Base-by-base conservation (phyloP, 2,329 filamentous ascomycete genomes). In the Ophiostoma triangulosporum region DNA sequence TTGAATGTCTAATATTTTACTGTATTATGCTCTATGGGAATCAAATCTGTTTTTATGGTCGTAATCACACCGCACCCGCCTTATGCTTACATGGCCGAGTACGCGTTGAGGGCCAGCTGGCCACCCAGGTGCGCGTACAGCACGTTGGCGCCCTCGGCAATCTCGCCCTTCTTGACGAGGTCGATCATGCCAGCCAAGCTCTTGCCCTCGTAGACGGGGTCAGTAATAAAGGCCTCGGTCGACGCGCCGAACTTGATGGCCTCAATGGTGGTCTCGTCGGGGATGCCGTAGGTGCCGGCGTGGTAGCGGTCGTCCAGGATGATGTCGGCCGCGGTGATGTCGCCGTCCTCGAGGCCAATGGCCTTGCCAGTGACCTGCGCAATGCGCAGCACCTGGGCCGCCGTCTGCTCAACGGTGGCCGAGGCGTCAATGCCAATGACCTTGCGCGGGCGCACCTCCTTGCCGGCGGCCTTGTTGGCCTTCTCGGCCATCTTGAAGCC, bases 181-280 rank as follows among this genome's bases (percentile, higher is more conserved):
- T 82, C 81, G 59, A 86, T 77, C 81, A 87, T 75, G 0, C 83
- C 84, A 4, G 82, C 82, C 64, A 88, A 68, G 60, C 79, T 84
- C 75, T 88, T 88, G 1, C 84, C 84, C 67, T 86, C 83, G 61
- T 88, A 88, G 1, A 88, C 84, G 0, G 83, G 84, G 62, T 88
- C 84, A 0, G 83, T 87, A 57, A 88, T 84, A 60, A 88, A 81
- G 0, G 77, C 84, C 68, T 88, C 84, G 1, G 78, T 85, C 55
- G 70, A 65, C 0, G 84, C 84, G 5, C 79, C 81, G 62, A 84
- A 81, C 64, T 75, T 76, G 63, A 88, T 87, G 0, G 83, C 83
- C 31, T 80, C 80, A 50, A 83, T 73, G 1, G 84, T 88, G 60
- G 70, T 69, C 63, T 78, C 68, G 59, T 84, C 80, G 0, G 83